Evolutionary conservation across 345 rosid species (phyloP).

Genomic region (Atalantia buxifolia): DNA sequence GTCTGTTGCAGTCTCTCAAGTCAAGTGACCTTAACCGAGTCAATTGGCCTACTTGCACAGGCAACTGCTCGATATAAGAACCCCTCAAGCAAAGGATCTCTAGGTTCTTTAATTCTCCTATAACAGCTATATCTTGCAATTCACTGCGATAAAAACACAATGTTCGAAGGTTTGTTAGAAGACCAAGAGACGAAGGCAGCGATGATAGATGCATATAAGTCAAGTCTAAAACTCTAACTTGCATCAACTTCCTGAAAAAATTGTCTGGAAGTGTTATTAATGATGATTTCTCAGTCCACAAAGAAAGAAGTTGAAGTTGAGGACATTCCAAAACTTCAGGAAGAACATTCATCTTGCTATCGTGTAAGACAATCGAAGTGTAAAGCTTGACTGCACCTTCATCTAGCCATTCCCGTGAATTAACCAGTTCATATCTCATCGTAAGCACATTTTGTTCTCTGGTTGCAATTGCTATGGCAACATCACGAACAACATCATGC

Average conservation of each 20-base stretch:
- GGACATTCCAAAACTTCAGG: not conserved
- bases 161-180: not conserved
- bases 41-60: constrained; percentile 21
- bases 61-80: constrained; percentile 10
- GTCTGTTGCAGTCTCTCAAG: not conserved
- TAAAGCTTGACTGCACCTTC: not conserved
- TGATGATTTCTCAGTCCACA: too few relatives aligned
- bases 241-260: not conserved
- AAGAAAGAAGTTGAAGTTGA: not conserved
- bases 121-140: not conserved
- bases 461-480: constrained; percentile 5
- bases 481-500: constrained; percentile 20
- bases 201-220: not conserved
- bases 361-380: not conserved
- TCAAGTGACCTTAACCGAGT: constrained; percentile 5
- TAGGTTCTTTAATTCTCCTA: not conserved
- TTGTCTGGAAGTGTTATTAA: not conserved
- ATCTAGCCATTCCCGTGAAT: not conserved
- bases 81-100: not conserved
- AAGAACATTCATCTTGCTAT: not conserved
- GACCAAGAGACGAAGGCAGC: not conserved
- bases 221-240: not conserved
- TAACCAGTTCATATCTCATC: not conserved
- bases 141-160: not conserved
- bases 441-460: not conserved